Conservation (phyloP, 202 grass and related monocot species). For the Bolboschoenoplectus hybrid region DNA sequence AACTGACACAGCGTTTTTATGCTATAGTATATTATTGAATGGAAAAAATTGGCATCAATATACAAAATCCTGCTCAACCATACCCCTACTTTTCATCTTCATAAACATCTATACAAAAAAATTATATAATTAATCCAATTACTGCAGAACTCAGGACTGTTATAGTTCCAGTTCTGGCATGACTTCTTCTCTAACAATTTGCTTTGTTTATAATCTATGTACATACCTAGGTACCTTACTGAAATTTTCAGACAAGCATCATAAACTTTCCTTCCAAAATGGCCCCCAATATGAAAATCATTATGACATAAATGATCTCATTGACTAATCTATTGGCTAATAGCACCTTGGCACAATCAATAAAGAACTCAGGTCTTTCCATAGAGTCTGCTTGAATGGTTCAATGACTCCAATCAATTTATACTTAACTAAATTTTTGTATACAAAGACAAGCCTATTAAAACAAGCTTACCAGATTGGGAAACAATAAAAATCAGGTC, state of each 20-base stretch:
- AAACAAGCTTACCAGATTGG: neutral
- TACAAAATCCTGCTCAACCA: neutral
- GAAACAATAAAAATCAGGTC: neutral
- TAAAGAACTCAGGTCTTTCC: neutral
- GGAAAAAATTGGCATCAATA: neutral
- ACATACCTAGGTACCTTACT: neutral
- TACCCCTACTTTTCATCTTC: neutral
- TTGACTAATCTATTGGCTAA: slow-evolving; percentile 9
- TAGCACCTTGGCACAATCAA: slow-evolving; percentile 1
- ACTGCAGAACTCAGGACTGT: neutral
- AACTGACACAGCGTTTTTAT: neutral
- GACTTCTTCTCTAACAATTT: neutral
- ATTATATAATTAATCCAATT: neutral
- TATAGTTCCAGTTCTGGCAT: neutral
- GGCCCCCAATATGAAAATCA: neutral
- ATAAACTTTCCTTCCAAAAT: slow-evolving; percentile 9
- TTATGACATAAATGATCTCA: slow-evolving; percentile 4
- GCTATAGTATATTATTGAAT: neutral
- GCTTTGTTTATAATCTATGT: neutral
- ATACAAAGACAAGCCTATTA: neutral
- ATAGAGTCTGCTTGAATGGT: neutral
- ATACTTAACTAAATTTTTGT: neutral
- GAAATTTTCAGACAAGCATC: neutral
- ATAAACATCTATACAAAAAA: neutral
- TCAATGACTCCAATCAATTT: neutral